phyloP scores from a whole-genome alignment of 805 yeast species.

The Sungouiella blattae region DNA sequence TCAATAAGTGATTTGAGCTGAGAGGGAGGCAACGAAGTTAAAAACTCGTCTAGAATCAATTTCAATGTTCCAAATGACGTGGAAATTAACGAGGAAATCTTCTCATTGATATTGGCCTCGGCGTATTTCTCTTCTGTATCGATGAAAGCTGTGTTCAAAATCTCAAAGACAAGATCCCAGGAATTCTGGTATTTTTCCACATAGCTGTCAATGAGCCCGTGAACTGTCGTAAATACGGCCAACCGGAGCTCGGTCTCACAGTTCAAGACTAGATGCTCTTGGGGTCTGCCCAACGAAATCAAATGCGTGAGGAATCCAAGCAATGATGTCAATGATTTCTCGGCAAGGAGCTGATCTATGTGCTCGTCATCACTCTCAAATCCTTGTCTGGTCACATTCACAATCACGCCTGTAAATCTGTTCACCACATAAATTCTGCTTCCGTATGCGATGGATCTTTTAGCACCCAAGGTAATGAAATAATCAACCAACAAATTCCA shows the following conservation, averaged over 20 bases:
- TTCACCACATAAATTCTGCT: slow-evolving; percentile 47
- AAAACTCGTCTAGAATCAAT: slow-evolving; percentile 79
- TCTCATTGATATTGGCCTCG: slow-evolving; percentile 40
- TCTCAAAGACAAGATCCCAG: slow-evolving; percentile 71
- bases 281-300: slow-evolving; percentile 33
- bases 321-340: slow-evolving; percentile 47
- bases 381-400: slow-evolving; percentile 40
- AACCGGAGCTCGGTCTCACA: slow-evolving; percentile 69
- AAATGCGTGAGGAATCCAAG: slow-evolving; percentile 42
- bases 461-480: slow-evolving; percentile 43
- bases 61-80: slow-evolving; percentile 81
- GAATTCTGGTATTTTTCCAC: slow-evolving; percentile 59
- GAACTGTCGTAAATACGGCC: slow-evolving; percentile 58
- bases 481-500: slow-evolving; percentile 50
- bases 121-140: slow-evolving; percentile 9
- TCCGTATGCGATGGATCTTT: slow-evolving; percentile 37
- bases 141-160: slow-evolving; percentile 57
- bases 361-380: slow-evolving; percentile 24
- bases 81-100: slow-evolving; percentile 50
- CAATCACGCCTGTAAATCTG: slow-evolving; percentile 48
- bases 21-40: slow-evolving; percentile 65
- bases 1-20: slow-evolving; percentile 66
- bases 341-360: slow-evolving; percentile 35
- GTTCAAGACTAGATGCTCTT: slow-evolving; percentile 45
- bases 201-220: slow-evolving; percentile 71